phyloP scores from a whole-genome alignment of 345 rosid species.

The Clarkia xantiana region DNA sequence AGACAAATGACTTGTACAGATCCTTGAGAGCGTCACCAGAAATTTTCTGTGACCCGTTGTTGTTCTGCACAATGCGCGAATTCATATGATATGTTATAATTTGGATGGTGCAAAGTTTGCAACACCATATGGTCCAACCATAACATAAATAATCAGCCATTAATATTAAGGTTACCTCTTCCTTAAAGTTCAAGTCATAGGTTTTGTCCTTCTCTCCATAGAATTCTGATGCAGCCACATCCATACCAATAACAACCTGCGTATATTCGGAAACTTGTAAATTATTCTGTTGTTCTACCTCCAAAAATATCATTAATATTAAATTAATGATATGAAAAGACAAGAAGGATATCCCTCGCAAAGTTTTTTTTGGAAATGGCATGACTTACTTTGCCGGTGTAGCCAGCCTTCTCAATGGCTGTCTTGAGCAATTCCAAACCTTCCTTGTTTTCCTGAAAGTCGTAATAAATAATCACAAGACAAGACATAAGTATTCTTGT shows the following conservation, averaged over 20 bases:
- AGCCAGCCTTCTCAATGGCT: slow-evolving; percentile 93
- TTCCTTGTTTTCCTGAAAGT: slow-evolving; percentile 82
- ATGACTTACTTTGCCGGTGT: slow-evolving; percentile 59
- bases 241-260: slow-evolving; percentile 68
- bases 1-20: slow-evolving; percentile 40
- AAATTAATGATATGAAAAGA: neutral
- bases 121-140: neutral
- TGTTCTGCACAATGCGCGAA: slow-evolving; percentile 26
- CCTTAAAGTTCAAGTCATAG: slow-evolving; percentile 57
- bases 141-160: neutral
- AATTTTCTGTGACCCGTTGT: slow-evolving; percentile 45
- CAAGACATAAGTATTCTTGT: neutral
- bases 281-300: neutral
- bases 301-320: neutral
- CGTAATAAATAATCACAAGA: neutral
- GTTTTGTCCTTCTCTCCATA: slow-evolving; percentile 28
- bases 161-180: slow-evolving; percentile 22
- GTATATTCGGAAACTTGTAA: neutral
- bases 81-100: neutral
- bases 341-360: neutral
- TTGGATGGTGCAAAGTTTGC: neutral
- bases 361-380: neutral
- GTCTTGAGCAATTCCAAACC: slow-evolving; percentile 86
- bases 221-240: slow-evolving; percentile 66
- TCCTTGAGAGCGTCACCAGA: slow-evolving; percentile 50